Conservation (phyloP, 148 eudicot genomes). For the Fallopia convolvulus region DNA sequence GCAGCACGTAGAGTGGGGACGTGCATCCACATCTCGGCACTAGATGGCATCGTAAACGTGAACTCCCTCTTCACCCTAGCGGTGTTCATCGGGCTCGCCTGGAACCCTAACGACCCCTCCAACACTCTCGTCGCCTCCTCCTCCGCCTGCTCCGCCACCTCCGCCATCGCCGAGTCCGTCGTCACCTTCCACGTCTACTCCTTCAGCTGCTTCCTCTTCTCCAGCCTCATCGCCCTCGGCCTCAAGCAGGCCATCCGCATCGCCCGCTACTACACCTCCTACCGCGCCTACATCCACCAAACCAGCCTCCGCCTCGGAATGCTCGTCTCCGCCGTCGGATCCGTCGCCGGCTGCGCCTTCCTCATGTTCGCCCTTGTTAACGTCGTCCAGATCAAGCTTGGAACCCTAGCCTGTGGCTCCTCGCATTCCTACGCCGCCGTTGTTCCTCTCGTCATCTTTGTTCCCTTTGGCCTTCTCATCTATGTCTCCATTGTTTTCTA, state of each 20-base stretch:
- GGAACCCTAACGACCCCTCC: conserved; percentile 55
- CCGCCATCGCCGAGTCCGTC: conserved; percentile 33
- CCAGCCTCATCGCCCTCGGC: conserved; percentile 57
- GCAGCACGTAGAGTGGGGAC: conserved; percentile 20
- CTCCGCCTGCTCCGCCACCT: conserved; percentile 22
- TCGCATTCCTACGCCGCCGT: conserved; percentile 59
- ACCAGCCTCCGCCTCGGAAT: conserved; percentile 57
- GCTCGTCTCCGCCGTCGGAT: conserved; percentile 64
- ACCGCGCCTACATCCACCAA: conserved; percentile 36
- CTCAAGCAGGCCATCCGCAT: conserved; percentile 67
- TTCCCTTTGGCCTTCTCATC: conserved; percentile 59
- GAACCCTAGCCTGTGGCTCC: conserved; percentile 60
- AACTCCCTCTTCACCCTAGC: conserved; percentile 80
- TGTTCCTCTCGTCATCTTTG: conserved; percentile 67
- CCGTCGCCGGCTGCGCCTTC: conserved; percentile 57
- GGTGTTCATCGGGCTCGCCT: conserved; percentile 62
- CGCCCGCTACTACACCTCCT: conserved; percentile 25
- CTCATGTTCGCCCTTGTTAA: conserved; percentile 67
- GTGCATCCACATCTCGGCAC: conserved; percentile 52
- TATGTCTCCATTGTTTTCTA: conserved; percentile 53
- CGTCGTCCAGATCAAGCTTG: conserved; percentile 82
- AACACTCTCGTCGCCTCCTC: conserved; percentile 33
- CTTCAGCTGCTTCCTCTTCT: conserved; percentile 72
- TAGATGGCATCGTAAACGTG: conserved; percentile 64
- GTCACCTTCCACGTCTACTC: conserved; percentile 70